phyloP scores from a whole-genome alignment of 805 yeast species.

The Sungouiozyma ichnusensis region DNA sequence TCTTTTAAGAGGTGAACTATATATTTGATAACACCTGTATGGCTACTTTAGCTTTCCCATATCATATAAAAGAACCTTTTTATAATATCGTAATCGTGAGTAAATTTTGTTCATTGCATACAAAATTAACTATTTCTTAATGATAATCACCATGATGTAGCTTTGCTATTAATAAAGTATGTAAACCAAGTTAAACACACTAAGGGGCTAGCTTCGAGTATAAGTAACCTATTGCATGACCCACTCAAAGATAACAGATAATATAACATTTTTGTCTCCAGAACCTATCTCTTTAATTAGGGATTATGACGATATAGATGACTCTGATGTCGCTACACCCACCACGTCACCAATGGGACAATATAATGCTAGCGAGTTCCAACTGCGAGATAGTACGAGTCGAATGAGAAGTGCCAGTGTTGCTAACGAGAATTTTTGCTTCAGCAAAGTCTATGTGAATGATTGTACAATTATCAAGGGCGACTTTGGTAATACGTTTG shows the following conservation, averaged over 20 bases:
- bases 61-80: no score
- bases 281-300: constrained; percentile 21
- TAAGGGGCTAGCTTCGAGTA: no score
- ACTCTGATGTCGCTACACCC: constrained; percentile 1
- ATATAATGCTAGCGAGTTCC: not conserved
- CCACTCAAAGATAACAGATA: constrained; percentile 5
- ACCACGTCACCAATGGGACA: not conserved
- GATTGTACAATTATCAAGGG: constrained; percentile 24
- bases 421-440: constrained; percentile 8
- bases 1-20: no score
- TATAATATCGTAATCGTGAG: no score
- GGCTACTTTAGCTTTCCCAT: no score
- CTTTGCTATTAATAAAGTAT: no score
- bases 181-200: no score
- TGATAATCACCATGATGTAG: no score
- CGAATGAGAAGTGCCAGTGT: constrained; percentile 5
- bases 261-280: constrained; percentile 12
- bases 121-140: no score
- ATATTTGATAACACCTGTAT: no score
- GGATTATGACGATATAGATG: constrained; percentile 8
- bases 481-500: constrained; percentile 17
- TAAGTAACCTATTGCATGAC: not conserved
- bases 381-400: not conserved
- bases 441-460: constrained; percentile 12
- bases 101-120: no score